Conservation (phyloP, 352 stramenopile species). For the Phytophthora fragariae region DNA sequence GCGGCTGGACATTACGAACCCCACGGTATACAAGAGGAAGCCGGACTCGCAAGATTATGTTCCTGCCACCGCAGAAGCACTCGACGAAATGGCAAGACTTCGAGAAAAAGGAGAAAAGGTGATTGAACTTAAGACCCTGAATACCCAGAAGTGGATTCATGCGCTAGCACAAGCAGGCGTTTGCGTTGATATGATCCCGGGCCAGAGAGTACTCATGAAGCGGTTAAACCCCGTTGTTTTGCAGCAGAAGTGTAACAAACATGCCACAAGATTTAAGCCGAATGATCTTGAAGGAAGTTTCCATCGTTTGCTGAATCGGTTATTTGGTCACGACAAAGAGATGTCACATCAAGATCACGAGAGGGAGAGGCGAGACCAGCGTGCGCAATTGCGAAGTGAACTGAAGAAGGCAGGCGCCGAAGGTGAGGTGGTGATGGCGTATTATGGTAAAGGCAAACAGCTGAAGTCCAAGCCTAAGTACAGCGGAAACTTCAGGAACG, state of each 20-base stretch:
- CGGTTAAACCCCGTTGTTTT: slow-evolving; percentile 60
- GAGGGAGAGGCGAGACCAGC: slow-evolving; percentile 46
- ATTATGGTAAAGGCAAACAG: slow-evolving; percentile 59
- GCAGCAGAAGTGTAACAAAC: slow-evolving; percentile 70
- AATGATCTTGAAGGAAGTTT: slow-evolving; percentile 78
- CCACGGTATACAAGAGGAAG: slow-evolving; percentile 49
- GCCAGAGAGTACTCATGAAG: slow-evolving; percentile 66
- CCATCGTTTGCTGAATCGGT: slow-evolving; percentile 67
- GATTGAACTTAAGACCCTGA: slow-evolving; percentile 63
- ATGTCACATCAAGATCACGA: slow-evolving; percentile 52
- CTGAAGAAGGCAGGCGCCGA: slow-evolving; percentile 62
- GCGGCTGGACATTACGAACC: slow-evolving; percentile 70
- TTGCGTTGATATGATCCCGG: slow-evolving; percentile 56
- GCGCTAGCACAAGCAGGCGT: slow-evolving; percentile 57
- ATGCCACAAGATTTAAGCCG: slow-evolving; percentile 63
- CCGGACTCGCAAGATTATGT: slow-evolving; percentile 37
- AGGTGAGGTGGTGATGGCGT: slow-evolving; percentile 62
- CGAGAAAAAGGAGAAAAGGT: slow-evolving; percentile 41
- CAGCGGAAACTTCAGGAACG: slow-evolving; percentile 49
- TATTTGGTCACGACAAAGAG: slow-evolving; percentile 59
- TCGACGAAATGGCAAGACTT: slow-evolving; percentile 48
- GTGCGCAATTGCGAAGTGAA: slow-evolving; percentile 56
- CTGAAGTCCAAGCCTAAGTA: slow-evolving; percentile 60
- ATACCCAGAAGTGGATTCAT: slow-evolving; percentile 67
- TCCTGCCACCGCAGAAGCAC: slow-evolving; percentile 39